Base-by-base conservation (phyloP, 2,329 filamentous ascomycete genomes). In the Chrysosphaeria jannelii region DNA sequence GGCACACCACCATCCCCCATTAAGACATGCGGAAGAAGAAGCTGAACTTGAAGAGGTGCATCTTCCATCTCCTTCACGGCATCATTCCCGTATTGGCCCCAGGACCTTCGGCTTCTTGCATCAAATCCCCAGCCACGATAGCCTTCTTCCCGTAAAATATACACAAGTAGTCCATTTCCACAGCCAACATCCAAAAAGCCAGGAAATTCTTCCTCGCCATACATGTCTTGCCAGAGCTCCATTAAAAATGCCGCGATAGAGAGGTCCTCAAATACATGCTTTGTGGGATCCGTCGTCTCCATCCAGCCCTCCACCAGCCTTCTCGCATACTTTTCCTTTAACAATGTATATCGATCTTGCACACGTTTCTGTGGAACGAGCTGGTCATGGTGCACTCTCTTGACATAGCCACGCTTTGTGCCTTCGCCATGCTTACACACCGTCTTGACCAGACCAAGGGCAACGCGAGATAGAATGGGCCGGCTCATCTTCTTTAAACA, bases 151-250 rank as follows among this genome's bases (percentile, higher is more conserved):
- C 64, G 53, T 4, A 97, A 56, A 18, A 97, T 59, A 37, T 88
- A 61, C 6, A 89, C 74, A 2, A 97, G 56, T 4, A 97, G 50
- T 1, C 85, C 85, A 37, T 93, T 97, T 2, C 85, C 85, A 38
- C 85, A 93, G 5, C 81, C 85, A 21, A 97, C 76, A 37, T 97
- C 85, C 11, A 91, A 72, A 36, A 93, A 97, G 1, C 81, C 79
- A 0, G 76, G 74, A 34, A 90, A 91, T 1, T 12, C 9, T 2
- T 4, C 18, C 10, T 14, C 9, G 18, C 34, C 37, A 39, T 93
- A 93, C 65, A 90, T 81, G 27, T 69, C 62, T 8, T 49, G 46
- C 85, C 85, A 97, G 3, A 93, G 47, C 46, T 91, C 79, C 13
- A 93, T 74, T 24, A 93, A 48, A 35, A 91, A 97, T 0, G 81